Percentiles rank a stretch among this genome's conserved stretches.
These are phyloP conservation scores for Sclerotinia borealis DNA, from an alignment of 2,329 filamentous ascomycete genomes.

Conservation along the genomic window DNA sequence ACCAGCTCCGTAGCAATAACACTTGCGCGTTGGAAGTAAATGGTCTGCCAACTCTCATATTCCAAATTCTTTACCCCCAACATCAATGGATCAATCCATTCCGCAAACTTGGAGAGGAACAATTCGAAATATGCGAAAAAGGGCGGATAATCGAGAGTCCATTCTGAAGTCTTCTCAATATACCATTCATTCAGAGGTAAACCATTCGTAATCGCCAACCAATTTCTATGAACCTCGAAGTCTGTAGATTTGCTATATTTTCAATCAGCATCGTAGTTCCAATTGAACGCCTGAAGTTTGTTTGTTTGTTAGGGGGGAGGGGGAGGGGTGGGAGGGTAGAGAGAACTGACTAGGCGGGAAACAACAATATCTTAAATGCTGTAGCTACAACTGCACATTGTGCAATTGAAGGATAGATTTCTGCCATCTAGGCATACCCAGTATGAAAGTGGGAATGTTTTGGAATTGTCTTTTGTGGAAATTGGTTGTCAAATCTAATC, in stretches of 20 bases:
- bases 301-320: too few relatives aligned
- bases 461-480: background rate
- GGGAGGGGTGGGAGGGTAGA: background rate
- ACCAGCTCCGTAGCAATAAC: slow-evolving; percentile 83
- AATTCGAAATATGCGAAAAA: slow-evolving; percentile 99
- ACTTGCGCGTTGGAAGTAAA: slow-evolving; percentile 87
- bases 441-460: background rate
- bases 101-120: slow-evolving; percentile 75
- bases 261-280: slow-evolving; percentile 16
- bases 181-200: slow-evolving; percentile 89
- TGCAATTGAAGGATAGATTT: slow-evolving; percentile 77
- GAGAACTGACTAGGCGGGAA: slow-evolving; percentile 83
- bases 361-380: slow-evolving; percentile 84
- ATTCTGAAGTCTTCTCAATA: slow-evolving; percentile 95
- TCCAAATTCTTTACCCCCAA: slow-evolving; percentile 72
- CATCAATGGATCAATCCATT: slow-evolving; percentile 73
- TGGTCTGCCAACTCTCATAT: slow-evolving; percentile 87
- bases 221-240: slow-evolving; percentile 98
- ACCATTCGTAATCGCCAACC: slow-evolving; percentile 92
- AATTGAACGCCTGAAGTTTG: background rate
- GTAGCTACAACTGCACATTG: slow-evolving; percentile 83
- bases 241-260: slow-evolving; percentile 84
- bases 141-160: slow-evolving; percentile 97
- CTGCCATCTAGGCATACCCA: slow-evolving; percentile 55
- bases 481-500: background rate